These are phyloP conservation scores for Stentor coeruleus DNA, from an alignment of 73 alveolate genomes.

Conservation along the genomic window DNA sequence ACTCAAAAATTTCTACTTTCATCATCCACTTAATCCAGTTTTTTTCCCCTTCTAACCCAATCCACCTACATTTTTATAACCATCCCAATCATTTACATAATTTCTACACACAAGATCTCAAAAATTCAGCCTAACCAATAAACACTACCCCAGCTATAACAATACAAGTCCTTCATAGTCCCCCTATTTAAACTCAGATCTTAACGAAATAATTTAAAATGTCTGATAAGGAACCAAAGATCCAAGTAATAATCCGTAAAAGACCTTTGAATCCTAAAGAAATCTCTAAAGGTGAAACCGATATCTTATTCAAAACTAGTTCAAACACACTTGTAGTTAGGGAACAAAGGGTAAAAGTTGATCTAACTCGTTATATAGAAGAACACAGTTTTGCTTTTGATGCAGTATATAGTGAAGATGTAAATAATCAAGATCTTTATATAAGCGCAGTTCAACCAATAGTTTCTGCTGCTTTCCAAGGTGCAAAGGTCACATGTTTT, in stretches of 20 bases:
- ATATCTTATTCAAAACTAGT: conserved; percentile 22
- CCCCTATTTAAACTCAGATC: too few species aligned
- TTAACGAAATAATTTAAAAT: too few species aligned
- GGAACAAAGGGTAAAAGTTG: conserved; percentile 97
- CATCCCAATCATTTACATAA: too few species aligned
- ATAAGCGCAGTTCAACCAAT: conserved; percentile 40
- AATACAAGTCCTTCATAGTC: too few species aligned
- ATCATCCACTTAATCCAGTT: too few species aligned
- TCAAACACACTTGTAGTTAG: conserved; percentile 77
- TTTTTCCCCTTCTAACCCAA: too few species aligned
- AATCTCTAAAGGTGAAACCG: conserved; percentile 61
- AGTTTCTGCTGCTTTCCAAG: not conserved
- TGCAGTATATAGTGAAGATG: conserved; percentile 84
- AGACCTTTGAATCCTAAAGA: conserved; percentile 98
- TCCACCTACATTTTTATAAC: too few species aligned
- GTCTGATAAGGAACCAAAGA: conserved; percentile 55
- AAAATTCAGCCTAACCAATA: too few species aligned
- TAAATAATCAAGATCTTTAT: conserved; percentile 86
- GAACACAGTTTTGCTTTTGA: conserved; percentile 87
- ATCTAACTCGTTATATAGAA: conserved; percentile 95
- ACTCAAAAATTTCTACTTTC: too few species aligned
- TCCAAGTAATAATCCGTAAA: conserved; percentile 98
- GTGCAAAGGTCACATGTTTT: conserved; percentile 22
- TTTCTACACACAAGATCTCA: too few species aligned
- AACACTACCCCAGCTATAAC: too few species aligned